phyloP scores from a whole-genome alignment of 2,329 filamentous ascomycete genomes.

The Rhinocladiella mackenziei region DNA sequence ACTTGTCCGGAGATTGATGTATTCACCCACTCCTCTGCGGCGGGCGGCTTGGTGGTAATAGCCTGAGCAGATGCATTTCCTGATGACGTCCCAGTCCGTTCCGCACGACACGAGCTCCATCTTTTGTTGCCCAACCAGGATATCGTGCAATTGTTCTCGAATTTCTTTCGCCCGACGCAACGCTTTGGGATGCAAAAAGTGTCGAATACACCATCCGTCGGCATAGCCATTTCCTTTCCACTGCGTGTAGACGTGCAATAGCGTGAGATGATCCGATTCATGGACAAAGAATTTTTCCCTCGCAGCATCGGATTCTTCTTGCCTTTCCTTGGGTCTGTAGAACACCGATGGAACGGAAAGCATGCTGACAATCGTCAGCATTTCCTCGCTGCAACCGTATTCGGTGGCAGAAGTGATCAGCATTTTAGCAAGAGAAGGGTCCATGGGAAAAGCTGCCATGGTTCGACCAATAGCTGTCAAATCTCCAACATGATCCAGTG shows the following conservation, averaged over 20 bases:
- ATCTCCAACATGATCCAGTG: conserved; percentile 88
- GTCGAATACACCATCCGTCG: conserved; percentile 86
- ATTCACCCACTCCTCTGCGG: conserved; percentile 94
- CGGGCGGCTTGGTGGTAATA: conserved; percentile 98
- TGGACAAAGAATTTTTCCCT: conserved; percentile 98
- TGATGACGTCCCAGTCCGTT: conserved; percentile 93
- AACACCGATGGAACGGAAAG: conserved; percentile 94
- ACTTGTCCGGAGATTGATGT: conserved; percentile 91
- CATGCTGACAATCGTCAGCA: conserved; percentile 98
- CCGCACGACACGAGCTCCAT: conserved; percentile 85
- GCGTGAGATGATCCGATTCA: conserved; percentile 92
- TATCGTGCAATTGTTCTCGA: conserved; percentile 85
- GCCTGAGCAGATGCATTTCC: conserved; percentile 93
- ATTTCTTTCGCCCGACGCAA: conserved; percentile 90
- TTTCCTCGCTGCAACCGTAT: conserved; percentile 93
- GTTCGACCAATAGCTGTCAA: conserved; percentile 79
- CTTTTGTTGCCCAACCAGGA: conserved; percentile 81
- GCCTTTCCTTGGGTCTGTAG: conserved; percentile 91
- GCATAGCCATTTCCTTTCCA: conserved; percentile 89
- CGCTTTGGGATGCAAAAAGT: conserved; percentile 94
- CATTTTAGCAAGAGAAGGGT: conserved; percentile 89
- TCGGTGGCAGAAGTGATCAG: conserved; percentile 85
- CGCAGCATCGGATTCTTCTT: conserved; percentile 92
- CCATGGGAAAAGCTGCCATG: conserved; percentile 99
- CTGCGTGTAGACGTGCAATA: conserved; percentile 91